Evolutionary conservation across 306 rosid genomes (phyloP), one percentile per base, ranked within the genome.

Genomic region (Begonia fuchsioides): DNA sequence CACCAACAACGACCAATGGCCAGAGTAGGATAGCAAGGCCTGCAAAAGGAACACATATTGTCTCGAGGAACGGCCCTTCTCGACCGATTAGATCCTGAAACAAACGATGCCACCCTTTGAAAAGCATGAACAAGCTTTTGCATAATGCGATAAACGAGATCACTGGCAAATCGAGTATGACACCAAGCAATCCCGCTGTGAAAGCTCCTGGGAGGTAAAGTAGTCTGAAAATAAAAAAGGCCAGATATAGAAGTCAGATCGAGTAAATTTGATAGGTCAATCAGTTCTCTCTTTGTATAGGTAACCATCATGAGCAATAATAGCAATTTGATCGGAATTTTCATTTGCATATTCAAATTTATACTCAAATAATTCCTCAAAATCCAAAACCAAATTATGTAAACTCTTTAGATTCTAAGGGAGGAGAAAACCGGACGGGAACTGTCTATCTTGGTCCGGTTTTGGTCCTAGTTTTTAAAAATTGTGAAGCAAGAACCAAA

Each of bases 41-140:
- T 0, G 99, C 99, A 58, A 92, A 75, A 44, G 99, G 99, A 26
- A 92, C 96, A 44, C 99, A 92, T 59, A 92, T 92, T 17, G 96
- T 82, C 69, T 92, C 99, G 74, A 86, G 71, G 92, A 92, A 92
- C 60, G 99, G 99, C 51, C 99, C 99, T 75, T 92, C 99, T 8
- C 99, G 96, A 45, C 99, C 99, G 17, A 92, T 60, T 51, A 92
- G 99, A 64, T 92, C 99, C 50, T 82, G 93, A 77, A 92, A 82
- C 80, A 92, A 72, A 57, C 96, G 81, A 19, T 77, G 73, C 96
- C 96, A 92, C 47, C 99, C 99, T 64, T 79, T 92, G 51, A 77
- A 63, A 56, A 92, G 93, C 99, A 92, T 92, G 79, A 65, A 82
- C 44, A 80, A 75, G 59, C 83, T 57, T 74, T 92, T 92, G 67